These are phyloP conservation scores for Primulina huaijiensis DNA, from an alignment of 257 asterid species.

Conservation along the genomic window DNA sequence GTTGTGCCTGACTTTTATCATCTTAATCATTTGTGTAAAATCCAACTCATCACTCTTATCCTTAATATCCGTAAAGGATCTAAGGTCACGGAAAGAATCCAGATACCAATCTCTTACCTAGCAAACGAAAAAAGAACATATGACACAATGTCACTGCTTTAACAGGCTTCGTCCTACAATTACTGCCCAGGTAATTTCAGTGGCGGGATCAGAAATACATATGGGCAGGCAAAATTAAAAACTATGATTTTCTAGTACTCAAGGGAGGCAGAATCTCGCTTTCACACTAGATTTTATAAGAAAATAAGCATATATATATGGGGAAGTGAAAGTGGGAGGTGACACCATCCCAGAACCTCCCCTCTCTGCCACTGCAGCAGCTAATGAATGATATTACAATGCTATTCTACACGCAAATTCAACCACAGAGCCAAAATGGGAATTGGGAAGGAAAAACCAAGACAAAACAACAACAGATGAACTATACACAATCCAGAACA, in stretches of 20 bases:
- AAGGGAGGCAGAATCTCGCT: background rate
- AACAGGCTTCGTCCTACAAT: background rate
- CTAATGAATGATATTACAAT: background rate
- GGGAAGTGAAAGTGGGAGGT: background rate
- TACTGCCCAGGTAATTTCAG: background rate
- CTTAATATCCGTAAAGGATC: constrained; percentile 68
- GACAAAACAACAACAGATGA: background rate
- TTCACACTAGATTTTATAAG: background rate
- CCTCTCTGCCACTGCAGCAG: background rate
- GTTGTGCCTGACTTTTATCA: constrained; percentile 93
- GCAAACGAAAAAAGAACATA: background rate
- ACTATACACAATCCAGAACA: background rate
- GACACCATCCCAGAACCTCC: background rate
- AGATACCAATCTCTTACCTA: constrained; percentile 83
- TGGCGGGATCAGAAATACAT: background rate
- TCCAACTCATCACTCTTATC: constrained; percentile 62
- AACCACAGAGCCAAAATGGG: background rate
- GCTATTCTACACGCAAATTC: background rate
- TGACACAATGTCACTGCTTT: background rate
- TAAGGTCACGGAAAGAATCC: constrained; percentile 90
- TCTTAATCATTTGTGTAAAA: constrained; percentile 78
- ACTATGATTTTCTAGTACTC: background rate
- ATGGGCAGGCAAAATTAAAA: background rate
- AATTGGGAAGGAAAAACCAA: background rate
- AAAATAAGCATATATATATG: background rate